Conservation (phyloP, 129 eudicot genomes). For the Chrysanthemum seticuspe region DNA sequence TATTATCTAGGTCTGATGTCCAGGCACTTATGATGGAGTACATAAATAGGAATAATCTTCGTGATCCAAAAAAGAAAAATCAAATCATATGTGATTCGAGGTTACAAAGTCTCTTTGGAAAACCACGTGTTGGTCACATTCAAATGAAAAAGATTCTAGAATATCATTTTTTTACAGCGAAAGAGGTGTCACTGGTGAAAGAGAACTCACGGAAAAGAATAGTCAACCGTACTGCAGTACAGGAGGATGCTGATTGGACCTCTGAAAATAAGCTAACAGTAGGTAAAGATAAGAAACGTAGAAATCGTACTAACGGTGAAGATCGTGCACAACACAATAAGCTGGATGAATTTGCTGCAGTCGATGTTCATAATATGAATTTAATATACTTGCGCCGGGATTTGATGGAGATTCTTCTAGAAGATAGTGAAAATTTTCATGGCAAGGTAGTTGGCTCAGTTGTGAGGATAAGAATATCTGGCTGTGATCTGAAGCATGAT, state of each 20-base stretch:
- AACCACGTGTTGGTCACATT: slow-evolving; percentile 61
- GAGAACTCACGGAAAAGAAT: slow-evolving; percentile 45
- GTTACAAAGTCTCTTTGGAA: slow-evolving; percentile 65
- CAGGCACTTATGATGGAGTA: slow-evolving; percentile 74
- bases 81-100: slow-evolving; percentile 84
- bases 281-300: slow-evolving; percentile 55
- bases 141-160: slow-evolving; percentile 90
- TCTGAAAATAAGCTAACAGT: slow-evolving; percentile 28
- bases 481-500: slow-evolving; percentile 79
- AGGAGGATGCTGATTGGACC: slow-evolving; percentile 43
- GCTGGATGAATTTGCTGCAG: slow-evolving; percentile 81
- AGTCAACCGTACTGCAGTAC: slow-evolving; percentile 36
- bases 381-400: slow-evolving; percentile 73
- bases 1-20: slow-evolving; percentile 71
- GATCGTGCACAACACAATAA: slow-evolving; percentile 51
- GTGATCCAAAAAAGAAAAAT: slow-evolving; percentile 66
- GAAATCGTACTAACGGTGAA: slow-evolving; percentile 50
- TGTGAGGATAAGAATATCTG: slow-evolving; percentile 69
- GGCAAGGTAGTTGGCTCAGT: slow-evolving; percentile 82
- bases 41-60: slow-evolving; percentile 67
- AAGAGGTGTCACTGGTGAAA: slow-evolving; percentile 50
- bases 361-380: slow-evolving; percentile 81
- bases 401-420: slow-evolving; percentile 69
- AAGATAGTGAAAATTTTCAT: slow-evolving; percentile 57
- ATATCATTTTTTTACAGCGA: slow-evolving; percentile 44